phyloP scores from a whole-genome alignment of 2,329 filamentous ascomycete genomes.

The Scedosporium boydii region DNA sequence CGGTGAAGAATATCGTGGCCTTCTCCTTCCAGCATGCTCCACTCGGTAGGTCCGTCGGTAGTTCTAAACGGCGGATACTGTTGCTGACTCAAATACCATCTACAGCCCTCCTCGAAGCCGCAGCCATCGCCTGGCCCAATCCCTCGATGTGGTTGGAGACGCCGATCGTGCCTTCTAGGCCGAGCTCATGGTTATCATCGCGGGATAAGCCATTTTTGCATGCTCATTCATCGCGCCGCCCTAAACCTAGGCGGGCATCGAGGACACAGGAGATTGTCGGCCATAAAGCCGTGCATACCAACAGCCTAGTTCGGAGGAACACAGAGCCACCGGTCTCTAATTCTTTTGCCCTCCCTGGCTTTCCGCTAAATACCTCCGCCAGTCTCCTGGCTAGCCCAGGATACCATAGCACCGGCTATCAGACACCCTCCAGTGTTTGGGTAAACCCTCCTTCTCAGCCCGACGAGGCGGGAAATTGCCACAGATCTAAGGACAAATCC shows the following conservation, averaged over 20 bases:
- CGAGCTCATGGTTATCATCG: neutral
- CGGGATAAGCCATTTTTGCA: neutral
- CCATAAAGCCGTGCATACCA: neutral
- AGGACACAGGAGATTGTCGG: neutral
- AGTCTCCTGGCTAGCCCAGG: neutral
- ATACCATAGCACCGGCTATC: neutral
- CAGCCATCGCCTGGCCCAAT: slow-evolving; percentile 74
- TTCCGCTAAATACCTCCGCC: neutral
- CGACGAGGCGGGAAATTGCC: neutral
- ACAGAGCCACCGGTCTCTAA: neutral
- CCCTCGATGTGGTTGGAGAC: slow-evolving; percentile 49
- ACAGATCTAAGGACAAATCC: neutral
- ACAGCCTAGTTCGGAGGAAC: neutral
- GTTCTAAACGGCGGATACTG: neutral
- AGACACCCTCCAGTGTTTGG: neutral
- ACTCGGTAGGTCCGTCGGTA: slow-evolving; percentile 41
- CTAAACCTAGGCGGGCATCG: neutral
- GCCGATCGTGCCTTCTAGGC: neutral
- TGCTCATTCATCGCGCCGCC: neutral
- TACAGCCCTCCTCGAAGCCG: slow-evolving; percentile 58
- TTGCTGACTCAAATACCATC: neutral
- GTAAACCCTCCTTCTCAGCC: neutral
- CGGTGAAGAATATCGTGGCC: slow-evolving; percentile 61
- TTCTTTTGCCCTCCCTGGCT: neutral
- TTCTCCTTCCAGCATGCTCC: slow-evolving; percentile 86